A percentile compares a stretch with the other conserved stretches of the same genome.
phyloP scores from a whole-genome alignment of 2,329 filamentous ascomycete species.

The Gaeumannomyces tritici region DNA sequence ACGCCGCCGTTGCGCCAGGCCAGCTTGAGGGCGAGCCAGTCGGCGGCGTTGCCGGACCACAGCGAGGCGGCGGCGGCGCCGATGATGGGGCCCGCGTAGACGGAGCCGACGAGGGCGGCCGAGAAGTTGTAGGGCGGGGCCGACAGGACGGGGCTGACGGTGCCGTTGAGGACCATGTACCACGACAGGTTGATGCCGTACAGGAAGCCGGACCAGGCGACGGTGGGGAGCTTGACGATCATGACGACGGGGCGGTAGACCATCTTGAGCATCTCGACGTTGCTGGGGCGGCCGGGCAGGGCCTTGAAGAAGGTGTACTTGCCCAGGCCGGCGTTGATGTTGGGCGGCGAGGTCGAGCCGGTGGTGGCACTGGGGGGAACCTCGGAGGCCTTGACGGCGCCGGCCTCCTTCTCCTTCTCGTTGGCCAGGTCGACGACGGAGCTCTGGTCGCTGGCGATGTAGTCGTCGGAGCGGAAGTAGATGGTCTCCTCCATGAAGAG shows the following conservation, averaged over 20 bases:
- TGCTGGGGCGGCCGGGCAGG: conserved; percentile 11
- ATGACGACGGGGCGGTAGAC: conserved; percentile 6
- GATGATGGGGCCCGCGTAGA: conserved; percentile 12
- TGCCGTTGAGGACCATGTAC: conserved; percentile 18
- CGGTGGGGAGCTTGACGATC: conserved; percentile 6
- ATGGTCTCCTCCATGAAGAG: conserved; percentile 54
- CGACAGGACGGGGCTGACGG: conserved; percentile 11
- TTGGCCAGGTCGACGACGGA: conserved; percentile 18
- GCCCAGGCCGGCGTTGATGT: background rate
- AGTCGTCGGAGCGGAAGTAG: conserved; percentile 25
- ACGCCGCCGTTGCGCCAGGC: conserved; percentile 29
- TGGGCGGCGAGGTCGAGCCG: conserved; percentile 2
- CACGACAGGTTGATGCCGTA: conserved; percentile 17
- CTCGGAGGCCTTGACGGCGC: background rate
- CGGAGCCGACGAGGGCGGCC: conserved; percentile 10
- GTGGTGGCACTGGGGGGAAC: background rate
- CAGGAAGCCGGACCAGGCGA: conserved; percentile 13
- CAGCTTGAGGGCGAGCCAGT: conserved; percentile 17
- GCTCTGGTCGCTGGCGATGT: background rate
- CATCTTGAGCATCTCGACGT: conserved; percentile 13
- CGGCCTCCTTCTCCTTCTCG: conserved; percentile 2
- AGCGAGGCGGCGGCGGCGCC: conserved; percentile 12
- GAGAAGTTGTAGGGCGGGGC: conserved; percentile 14
- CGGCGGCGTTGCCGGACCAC: conserved; percentile 12
- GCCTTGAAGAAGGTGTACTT: conserved; percentile 5